A percentile compares a stretch with the other conserved stretches of the same genome.
Evolutionary conservation across 805 yeast genomes (phyloP).

Genomic region (Tetrapisispora iriomotensis): DNA sequence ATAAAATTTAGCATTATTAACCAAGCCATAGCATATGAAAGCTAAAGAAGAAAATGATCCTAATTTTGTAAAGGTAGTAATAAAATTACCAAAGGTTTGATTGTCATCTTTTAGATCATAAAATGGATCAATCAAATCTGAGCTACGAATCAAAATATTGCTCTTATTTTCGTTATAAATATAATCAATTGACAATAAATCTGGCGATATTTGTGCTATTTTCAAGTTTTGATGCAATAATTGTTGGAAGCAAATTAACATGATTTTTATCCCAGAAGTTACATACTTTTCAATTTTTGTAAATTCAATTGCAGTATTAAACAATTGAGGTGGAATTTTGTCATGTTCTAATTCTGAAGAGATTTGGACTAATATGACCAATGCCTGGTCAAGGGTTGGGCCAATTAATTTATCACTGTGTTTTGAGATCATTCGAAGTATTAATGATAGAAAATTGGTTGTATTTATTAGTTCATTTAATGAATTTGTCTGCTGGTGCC

Average conservation of each 20-base stretch:
- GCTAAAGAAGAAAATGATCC: conserved; percentile 18
- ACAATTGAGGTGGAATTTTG: conserved; percentile 2
- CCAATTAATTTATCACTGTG: conserved; percentile 2
- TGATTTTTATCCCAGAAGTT: conserved; percentile 14
- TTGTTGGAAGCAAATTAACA: conserved; percentile 17
- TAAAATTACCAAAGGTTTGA: conserved; percentile 19
- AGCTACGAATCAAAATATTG: background rate
- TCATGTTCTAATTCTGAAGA: background rate
- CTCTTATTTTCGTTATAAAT: conserved; percentile 1
- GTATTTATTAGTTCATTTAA: conserved; percentile 7
- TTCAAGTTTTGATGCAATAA: conserved; percentile 11
- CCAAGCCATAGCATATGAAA: conserved; percentile 11
- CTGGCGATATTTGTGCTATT: conserved; percentile 5
- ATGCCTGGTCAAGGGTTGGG: conserved; percentile 1
- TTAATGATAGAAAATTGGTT: conserved; percentile 9
- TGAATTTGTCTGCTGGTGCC: conserved; percentile 12
- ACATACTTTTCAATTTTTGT: conserved; percentile 10
- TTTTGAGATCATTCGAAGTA: conserved; percentile 5
- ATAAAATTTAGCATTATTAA: conserved; percentile 12
- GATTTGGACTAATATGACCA: conserved; percentile 1
- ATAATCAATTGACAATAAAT: conserved; percentile 8
- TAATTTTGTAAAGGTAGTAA: conserved; percentile 20
- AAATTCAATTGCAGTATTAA: conserved; percentile 1
- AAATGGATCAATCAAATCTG: conserved; percentile 13
- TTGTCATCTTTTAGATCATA: conserved; percentile 16